Evolutionary conservation across 2,329 filamentous ascomycete genomes (phyloP), one percentile per base, ranked within the genome.

Genomic region (Sclerotinia nivalis): DNA sequence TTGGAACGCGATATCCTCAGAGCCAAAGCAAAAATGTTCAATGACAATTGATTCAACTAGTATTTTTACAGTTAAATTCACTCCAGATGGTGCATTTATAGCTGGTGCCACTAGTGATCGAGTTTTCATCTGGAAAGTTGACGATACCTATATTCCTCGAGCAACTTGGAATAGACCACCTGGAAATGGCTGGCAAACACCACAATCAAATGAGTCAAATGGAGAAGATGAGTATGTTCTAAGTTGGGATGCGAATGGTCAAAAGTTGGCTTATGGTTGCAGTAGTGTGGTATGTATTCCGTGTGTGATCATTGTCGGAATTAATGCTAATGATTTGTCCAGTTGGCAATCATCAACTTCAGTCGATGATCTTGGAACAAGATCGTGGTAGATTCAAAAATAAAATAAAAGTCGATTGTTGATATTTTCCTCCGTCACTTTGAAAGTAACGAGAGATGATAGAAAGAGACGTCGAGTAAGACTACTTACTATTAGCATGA

Each of bases 71-170:
- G 80, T 90, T 2, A 83, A 88, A 1, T 89, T 90, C 71, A 89
- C 87, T 0, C 88, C 88, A 0, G 87, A 89, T 71, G 88, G 88
- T 1, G 84, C 84, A 28, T 89, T 88, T 73, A 84, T 90, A 66
- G 88, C 88, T 0, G 87, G 86, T 6, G 88, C 87, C 7, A 89
- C 87, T 0, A 83, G 83, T 28, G 84, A 85, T 47, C 83, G 83
- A 69, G 86, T 90, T 20, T 79, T 89, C 52, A 88, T 90, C 59
- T 90, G 88, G 87, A 89, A 89, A 76, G 84, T 89, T 18, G 87
- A 85, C 71, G 88, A 87, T 66, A 82, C 85, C 59, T 80, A 82
- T 37, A 82, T 88, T 59, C 88, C 88, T 6, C 82, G 86, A 59
- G 88, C 88, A 22, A 86, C 83, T 75, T 90, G 88, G 88, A 85